phyloP scores from a whole-genome alignment of 148 eudicot species.

The Oxyria digyna region DNA sequence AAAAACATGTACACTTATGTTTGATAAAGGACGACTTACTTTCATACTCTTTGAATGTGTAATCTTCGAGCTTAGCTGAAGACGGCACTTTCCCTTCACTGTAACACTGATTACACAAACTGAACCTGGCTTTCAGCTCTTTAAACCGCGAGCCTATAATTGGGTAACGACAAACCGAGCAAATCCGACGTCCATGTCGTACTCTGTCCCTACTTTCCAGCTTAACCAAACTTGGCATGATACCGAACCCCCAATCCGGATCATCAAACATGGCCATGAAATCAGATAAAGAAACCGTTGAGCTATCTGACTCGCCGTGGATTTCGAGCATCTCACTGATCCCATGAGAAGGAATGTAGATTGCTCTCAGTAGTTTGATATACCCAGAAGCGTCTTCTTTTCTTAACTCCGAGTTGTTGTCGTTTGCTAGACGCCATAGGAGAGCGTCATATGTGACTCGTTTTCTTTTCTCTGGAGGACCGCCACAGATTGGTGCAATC shows the following conservation, averaged over 20 bases:
- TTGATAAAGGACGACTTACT: constrained; percentile 68
- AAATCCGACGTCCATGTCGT: constrained; percentile 64
- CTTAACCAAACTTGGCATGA: constrained; percentile 61
- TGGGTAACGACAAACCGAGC: constrained; percentile 85
- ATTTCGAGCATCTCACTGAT: constrained; percentile 73
- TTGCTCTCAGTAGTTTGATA: constrained; percentile 62
- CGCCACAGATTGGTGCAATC: constrained; percentile 77
- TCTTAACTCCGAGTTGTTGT: constrained; percentile 42
- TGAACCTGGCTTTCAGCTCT: constrained; percentile 69
- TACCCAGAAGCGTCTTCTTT: constrained; percentile 55
- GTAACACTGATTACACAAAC: constrained; percentile 76
- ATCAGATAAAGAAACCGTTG: constrained; percentile 48
- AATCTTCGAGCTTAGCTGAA: constrained; percentile 65
- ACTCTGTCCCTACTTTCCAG: constrained; percentile 76
- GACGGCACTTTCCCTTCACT: constrained; percentile 95
- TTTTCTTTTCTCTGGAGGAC: constrained; percentile 62
- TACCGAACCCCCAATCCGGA: constrained; percentile 84
- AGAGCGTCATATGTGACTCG: constrained; percentile 76
- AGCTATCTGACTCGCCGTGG: constrained; percentile 59
- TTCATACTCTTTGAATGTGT: constrained; percentile 70
- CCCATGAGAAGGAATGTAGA: constrained; percentile 75
- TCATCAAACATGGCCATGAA: constrained; percentile 83
- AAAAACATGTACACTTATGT: constrained; percentile 68
- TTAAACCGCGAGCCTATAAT: constrained; percentile 79
- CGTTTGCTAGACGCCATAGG: constrained; percentile 62